phyloP scores from a whole-genome alignment of 176 grass and related monocot species.

The Saccharum officinarum region DNA sequence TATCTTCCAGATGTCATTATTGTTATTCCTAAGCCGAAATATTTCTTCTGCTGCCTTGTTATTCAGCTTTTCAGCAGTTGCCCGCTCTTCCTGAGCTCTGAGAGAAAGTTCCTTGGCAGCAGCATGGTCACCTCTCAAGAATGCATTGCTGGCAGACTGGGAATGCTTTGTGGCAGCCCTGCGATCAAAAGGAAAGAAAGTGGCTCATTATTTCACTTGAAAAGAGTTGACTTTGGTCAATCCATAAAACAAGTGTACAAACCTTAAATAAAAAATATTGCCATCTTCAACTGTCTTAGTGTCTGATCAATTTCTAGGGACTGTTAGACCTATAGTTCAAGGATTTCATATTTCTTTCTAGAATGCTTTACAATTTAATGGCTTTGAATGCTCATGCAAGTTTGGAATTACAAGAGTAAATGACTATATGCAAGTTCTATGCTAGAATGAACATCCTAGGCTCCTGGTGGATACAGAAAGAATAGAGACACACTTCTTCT shows the following conservation, averaged over 20 bases:
- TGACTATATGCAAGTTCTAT: background rate
- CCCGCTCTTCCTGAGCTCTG: slow-evolving; percentile 60
- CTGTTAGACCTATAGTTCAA: slow-evolving; percentile 11
- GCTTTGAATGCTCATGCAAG: slow-evolving; percentile 7
- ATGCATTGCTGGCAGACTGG: slow-evolving; percentile 81
- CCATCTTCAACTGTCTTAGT: background rate
- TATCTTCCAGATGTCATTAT: slow-evolving; percentile 65
- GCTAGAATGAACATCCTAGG: background rate
- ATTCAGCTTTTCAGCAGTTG: slow-evolving; percentile 67
- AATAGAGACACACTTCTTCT: background rate
- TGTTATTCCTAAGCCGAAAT: slow-evolving; percentile 62
- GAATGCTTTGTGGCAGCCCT: slow-evolving; percentile 84
- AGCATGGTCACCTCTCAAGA: slow-evolving; percentile 66
- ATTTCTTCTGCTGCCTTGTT: slow-evolving; percentile 78
- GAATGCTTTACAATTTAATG: background rate
- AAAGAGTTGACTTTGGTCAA: background rate
- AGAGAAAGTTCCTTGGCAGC: slow-evolving; percentile 63
- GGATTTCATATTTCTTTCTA: slow-evolving; percentile 19
- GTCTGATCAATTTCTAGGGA: background rate
- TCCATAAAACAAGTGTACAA: background rate
- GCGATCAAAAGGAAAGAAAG: slow-evolving; percentile 28
- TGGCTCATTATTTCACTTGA: background rate
- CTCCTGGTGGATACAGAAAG: slow-evolving; percentile 1
- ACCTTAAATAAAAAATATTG: background rate
- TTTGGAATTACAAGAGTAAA: slow-evolving; percentile 7